A percentile compares a stretch with the other conserved stretches of the same genome.
Evolutionary conservation across 108 stramenopile genomes (phyloP).

Genomic region (Poteriospumella lacustris): DNA sequence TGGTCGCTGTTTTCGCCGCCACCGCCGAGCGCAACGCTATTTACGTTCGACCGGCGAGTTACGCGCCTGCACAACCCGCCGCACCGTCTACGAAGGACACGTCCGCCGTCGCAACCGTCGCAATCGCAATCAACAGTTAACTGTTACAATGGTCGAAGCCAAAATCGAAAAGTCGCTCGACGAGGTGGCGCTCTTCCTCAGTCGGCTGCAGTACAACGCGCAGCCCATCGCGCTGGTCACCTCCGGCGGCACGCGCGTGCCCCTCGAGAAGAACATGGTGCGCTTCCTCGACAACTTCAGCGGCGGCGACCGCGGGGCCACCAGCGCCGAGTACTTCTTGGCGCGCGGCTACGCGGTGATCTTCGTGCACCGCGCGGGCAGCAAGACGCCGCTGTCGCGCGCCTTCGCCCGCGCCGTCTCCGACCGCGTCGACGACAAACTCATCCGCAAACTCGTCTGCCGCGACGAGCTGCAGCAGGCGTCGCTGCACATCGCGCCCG

Average conservation of each 20-base stretch:
- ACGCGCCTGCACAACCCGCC: too few species aligned
- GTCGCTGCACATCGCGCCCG: too few species aligned
- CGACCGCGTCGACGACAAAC: constrained; percentile 34
- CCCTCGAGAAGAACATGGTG: constrained; percentile 75
- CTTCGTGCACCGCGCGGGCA: constrained; percentile 66
- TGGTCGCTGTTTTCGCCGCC: too few species aligned
- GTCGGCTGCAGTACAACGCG: background rate
- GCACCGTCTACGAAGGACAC: too few species aligned
- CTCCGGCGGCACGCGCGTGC: constrained; percentile 67
- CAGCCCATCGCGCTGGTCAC: constrained; percentile 72
- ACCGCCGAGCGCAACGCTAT: too few species aligned
- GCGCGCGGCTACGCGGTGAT: constrained; percentile 79
- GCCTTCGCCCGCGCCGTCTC: constrained; percentile 51
- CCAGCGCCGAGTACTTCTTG: constrained; percentile 78
- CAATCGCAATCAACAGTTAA: too few species aligned
- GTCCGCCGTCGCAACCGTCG: too few species aligned
- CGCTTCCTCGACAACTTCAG: constrained; percentile 91
- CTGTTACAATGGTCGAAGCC: too few species aligned
- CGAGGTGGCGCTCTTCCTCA: too few species aligned
- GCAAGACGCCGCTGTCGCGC: constrained; percentile 69
- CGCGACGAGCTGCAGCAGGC: too few species aligned
- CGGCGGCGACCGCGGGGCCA: constrained; percentile 79
- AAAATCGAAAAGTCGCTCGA: background rate
- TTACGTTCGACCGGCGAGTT: too few species aligned
- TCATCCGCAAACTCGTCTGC: too few species aligned